Evolutionary conservation across 2,329 filamentous ascomycete species (phyloP), one percentile per base, ranked within the genome.

Genomic region (Colletotrichum sidae): DNA sequence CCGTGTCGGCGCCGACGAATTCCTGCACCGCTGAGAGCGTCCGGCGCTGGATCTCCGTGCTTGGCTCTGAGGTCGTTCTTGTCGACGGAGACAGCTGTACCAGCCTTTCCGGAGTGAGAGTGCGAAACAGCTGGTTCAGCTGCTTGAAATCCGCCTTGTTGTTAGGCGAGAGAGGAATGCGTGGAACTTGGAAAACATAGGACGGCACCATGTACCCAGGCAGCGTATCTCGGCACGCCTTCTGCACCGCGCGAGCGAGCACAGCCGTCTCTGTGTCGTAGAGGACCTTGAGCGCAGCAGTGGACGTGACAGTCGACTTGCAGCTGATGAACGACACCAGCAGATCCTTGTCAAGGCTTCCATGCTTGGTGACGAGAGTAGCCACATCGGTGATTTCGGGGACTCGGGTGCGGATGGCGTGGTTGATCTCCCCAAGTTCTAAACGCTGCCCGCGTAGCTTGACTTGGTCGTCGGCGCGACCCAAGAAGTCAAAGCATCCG

Each of bases 181-280:
- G 83, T 0, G 88, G 84, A 8, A 97, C 78, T 4, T 86, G 86
- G 33, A 97, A 80, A 64, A 96, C 88, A 72, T 96, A 92, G 0
- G 93, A 94, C 1, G 94, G 95, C 2, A 97, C 87, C 94, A 97
- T 97, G 75, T 97, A 97, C 0, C 85, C 86, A 0, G 94, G 92
- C 3, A 97, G 83, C 25, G 83, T 87, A 2, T 86, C 80, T 39
- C 86, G 85, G 70, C 94, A 97, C n/a, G 88, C 86, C 33, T 49
- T 62, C 17, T 62, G 57, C 6, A 68, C 67, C 4, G 75, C 74
- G 0, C 72, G 75, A 8, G 84, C 54, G 2, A 66, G 58, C 17
- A 50, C 2, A 1, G 41, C 35, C 5, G 57, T 61, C 6, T 37
- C 45, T 15, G 47, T 10, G 2, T 55, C 57, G 33, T 17, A 65